phyloP scores from a whole-genome alignment of 371 early-diverging fungal species.

The Actinomucor elegans region DNA sequence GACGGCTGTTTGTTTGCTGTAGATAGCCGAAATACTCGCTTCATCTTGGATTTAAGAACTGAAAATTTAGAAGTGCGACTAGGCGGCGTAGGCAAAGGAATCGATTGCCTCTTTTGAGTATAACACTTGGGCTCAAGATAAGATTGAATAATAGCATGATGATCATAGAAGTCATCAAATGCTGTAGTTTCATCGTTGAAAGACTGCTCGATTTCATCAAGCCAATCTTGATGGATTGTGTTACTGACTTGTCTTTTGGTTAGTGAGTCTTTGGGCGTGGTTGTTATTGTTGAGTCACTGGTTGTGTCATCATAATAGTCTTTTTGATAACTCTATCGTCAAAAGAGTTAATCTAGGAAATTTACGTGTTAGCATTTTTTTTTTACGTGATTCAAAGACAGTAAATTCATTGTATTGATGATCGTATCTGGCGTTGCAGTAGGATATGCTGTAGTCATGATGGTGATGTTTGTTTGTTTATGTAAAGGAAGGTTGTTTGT shows the following conservation, averaged over 20 bases:
- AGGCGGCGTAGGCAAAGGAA: neutral
- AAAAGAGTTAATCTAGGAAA: too few relatives aligned
- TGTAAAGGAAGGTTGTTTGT: too few relatives aligned
- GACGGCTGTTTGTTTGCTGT: neutral
- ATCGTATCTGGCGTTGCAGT: neutral
- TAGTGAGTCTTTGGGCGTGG: neutral
- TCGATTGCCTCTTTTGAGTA: neutral
- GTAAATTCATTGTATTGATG: neutral
- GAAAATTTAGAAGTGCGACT: conserved; percentile 1
- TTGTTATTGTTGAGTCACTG: conserved; percentile 1
- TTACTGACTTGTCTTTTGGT: neutral
- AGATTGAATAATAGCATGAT: conserved; percentile 17
- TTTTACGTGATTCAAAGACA: neutral
- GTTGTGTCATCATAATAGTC: neutral
- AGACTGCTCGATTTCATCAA: conserved; percentile 9
- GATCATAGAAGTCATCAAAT: neutral
- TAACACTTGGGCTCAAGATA: conserved; percentile 15
- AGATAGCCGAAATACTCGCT: conserved; percentile 12
- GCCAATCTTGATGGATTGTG: conserved; percentile 2
- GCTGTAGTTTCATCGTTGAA: neutral
- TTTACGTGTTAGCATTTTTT: too few relatives aligned
- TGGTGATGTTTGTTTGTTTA: too few relatives aligned
- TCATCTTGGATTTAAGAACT: conserved; percentile 8
- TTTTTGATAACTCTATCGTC: too few relatives aligned
- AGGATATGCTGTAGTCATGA: neutral